Conservation (phyloP, 768 basidiomycete genomes). For the Hysterangium stoloniferum region DNA sequence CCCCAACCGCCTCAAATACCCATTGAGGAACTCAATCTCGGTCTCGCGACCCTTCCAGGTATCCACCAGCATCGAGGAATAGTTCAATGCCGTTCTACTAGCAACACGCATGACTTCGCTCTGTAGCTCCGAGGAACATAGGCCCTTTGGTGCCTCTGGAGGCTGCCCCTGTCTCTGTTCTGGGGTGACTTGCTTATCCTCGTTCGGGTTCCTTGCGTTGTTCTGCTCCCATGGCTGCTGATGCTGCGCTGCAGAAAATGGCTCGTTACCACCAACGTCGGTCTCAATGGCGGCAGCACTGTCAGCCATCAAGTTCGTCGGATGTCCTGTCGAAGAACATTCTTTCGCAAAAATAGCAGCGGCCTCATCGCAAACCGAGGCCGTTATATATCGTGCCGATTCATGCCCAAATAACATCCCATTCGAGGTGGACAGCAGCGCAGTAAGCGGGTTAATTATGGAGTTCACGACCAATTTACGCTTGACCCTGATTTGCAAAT, state of each 20-base stretch:
- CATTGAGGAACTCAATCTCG: conserved; percentile 79
- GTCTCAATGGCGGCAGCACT: background rate
- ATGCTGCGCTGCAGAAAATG: too few relatives aligned
- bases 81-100: conserved; percentile 50
- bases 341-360: conserved; percentile 41
- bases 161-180: conserved; percentile 19
- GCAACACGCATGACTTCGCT: conserved; percentile 54
- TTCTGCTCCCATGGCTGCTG: too few relatives aligned
- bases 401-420: conserved; percentile 54
- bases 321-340: background rate
- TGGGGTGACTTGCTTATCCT: conserved; percentile 18
- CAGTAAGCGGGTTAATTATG: conserved; percentile 80
- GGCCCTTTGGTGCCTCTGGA: conserved; percentile 30
- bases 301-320: background rate
- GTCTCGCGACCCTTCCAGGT: conserved; percentile 52
- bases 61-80: conserved; percentile 78
- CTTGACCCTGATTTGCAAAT: conserved; percentile 62
- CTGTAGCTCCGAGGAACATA: conserved; percentile 40
- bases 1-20: conserved; percentile 66
- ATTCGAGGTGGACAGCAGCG: conserved; percentile 72
- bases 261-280: too few relatives aligned
- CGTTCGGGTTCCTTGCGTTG: conserved; percentile 14
- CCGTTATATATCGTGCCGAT: conserved; percentile 38
- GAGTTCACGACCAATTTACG: conserved; percentile 78
- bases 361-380: conserved; percentile 65